Evolutionary conservation across 1,139 yeast genomes (phyloP).

Genomic region (Geotrichum phurueaensis): DNA sequence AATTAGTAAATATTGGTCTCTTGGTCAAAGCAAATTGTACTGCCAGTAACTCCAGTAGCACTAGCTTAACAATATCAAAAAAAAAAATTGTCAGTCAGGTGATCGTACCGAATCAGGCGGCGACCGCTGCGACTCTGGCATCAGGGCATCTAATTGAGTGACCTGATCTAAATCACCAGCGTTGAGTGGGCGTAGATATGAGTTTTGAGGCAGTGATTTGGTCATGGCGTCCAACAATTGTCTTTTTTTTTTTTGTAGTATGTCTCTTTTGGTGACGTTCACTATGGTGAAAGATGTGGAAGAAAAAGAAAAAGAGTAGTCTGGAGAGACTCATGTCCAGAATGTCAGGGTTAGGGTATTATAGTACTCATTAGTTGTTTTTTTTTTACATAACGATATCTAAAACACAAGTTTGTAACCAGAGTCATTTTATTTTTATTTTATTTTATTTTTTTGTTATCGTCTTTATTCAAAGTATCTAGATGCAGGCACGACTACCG

Average conservation of each 20-base stretch:
- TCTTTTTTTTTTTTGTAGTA: not conserved
- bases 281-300: not conserved
- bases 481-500: not conserved
- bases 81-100: not conserved
- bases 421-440: too few relatives aligned
- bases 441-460: too few relatives aligned
- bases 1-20: not conserved
- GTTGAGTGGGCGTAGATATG: constrained; percentile 6
- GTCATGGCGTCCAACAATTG: not conserved
- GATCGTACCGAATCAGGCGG: not conserved
- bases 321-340: not conserved
- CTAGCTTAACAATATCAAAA: not conserved
- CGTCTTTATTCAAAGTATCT: not conserved
- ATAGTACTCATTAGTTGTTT: not conserved
- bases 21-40: not conserved
- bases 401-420: not conserved
- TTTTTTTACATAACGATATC: not conserved
- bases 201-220: constrained; percentile 24
- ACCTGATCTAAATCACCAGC: constrained; percentile 21
- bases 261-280: not conserved
- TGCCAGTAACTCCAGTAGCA: not conserved
- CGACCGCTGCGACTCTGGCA: not conserved
- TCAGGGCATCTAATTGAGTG: constrained; percentile 2
- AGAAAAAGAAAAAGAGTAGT: not conserved
- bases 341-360: not conserved